phyloP scores from a whole-genome alignment of 352 stramenopile genomes.

The Phytophthora ramorum region DNA sequence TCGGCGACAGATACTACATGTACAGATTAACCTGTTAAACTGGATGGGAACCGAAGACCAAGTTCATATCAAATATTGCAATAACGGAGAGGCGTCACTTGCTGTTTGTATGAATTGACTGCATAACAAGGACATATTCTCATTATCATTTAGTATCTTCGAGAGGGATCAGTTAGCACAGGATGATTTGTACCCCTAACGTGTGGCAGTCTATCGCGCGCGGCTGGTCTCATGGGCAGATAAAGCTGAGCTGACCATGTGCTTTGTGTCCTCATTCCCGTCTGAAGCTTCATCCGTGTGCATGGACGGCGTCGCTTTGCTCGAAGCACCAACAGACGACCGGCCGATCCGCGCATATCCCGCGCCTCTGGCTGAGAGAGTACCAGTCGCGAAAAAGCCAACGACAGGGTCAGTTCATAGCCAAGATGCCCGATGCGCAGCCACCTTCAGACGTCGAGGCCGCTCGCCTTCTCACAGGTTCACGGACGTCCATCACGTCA shows the following conservation, averaged over 20 bases:
- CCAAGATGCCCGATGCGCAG: slow-evolving; percentile 7
- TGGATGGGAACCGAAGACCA: too few relatives aligned
- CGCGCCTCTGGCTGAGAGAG: background rate
- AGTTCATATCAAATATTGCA: too few relatives aligned
- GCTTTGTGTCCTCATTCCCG: background rate
- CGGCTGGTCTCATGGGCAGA: too few relatives aligned
- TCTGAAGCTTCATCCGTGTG: slow-evolving; percentile 7
- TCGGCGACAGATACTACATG: background rate
- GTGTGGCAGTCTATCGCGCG: too few relatives aligned
- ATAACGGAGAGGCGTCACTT: too few relatives aligned
- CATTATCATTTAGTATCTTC: too few relatives aligned
- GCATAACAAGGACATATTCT: too few relatives aligned
- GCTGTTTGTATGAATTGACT: too few relatives aligned
- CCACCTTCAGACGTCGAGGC: slow-evolving; percentile 16
- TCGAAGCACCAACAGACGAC: slow-evolving; percentile 9
- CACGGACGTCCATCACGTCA: slow-evolving; percentile 10
- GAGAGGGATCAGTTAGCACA: too few relatives aligned
- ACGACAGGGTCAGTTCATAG: background rate
- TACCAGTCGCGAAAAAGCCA: slow-evolving; percentile 17
- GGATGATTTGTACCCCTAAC: too few relatives aligned
- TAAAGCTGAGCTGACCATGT: background rate
- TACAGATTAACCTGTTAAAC: too few relatives aligned
- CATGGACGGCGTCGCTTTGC: background rate
- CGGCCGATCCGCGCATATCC: slow-evolving; percentile 24
- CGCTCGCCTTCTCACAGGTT: slow-evolving; percentile 5